phyloP scores from a whole-genome alignment of 257 asterid species.

The Petunia axillaris region DNA sequence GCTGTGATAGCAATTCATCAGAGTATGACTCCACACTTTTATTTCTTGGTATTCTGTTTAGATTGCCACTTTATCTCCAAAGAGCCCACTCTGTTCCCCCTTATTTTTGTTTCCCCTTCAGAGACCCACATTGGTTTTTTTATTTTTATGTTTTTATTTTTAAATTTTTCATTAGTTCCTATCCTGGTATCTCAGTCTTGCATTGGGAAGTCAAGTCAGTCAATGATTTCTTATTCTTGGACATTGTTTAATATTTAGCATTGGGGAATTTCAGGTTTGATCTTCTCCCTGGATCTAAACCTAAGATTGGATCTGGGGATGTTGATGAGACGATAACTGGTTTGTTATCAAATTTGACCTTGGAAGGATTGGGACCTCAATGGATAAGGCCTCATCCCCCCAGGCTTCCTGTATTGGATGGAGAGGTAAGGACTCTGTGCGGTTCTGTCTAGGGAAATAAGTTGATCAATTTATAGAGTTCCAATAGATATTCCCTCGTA shows the following conservation, averaged over 20 bases:
- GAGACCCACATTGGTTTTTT: constrained; percentile 8
- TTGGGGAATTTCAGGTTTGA: constrained; percentile 69
- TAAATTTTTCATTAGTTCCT: not conserved
- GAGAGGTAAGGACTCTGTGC: constrained; percentile 62
- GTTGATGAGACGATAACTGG: constrained; percentile 79
- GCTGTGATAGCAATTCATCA: constrained; percentile 77
- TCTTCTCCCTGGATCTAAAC: constrained; percentile 68
- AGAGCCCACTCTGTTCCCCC: not conserved
- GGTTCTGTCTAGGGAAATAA: constrained; percentile 20
- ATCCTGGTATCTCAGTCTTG: constrained; percentile 8
- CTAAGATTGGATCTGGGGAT: constrained; percentile 85
- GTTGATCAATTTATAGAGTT: constrained; percentile 17
- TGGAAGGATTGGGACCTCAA: constrained; percentile 78
- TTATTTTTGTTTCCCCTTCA: not conserved
- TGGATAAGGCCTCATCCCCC: constrained; percentile 97
- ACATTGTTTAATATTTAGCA: constrained; percentile 26
- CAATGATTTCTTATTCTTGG: constrained; percentile 3
- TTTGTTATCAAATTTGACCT: constrained; percentile 60
- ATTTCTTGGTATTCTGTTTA: constrained; percentile 28
- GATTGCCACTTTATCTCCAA: not conserved
- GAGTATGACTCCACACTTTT: constrained; percentile 63
- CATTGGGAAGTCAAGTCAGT: constrained; percentile 6
- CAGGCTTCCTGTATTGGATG: constrained; percentile 80
- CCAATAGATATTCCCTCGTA: constrained; percentile 16
- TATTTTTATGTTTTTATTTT: not conserved